These are phyloP conservation scores for Dentipellis sp. DNA, from an alignment of 768 basidiomycete species.

Conservation along the genomic window DNA sequence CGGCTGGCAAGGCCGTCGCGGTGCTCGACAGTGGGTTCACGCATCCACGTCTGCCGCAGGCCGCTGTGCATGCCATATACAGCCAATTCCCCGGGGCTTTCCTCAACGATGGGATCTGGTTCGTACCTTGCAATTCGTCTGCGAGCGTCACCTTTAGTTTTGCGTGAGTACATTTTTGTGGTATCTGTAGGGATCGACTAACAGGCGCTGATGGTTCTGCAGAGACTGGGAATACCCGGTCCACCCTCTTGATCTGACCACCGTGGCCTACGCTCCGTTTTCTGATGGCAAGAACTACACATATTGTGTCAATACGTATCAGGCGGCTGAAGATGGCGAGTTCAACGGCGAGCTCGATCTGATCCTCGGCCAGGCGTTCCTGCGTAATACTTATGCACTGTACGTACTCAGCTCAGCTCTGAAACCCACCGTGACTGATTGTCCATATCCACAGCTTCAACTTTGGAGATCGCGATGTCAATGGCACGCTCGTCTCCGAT, in stretches of 20 bases:
- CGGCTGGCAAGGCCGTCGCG: background rate
- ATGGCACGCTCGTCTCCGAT: background rate
- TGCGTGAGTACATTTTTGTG: background rate
- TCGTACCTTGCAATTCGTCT: background rate
- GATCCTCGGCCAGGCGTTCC: background rate
- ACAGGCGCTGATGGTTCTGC: background rate
- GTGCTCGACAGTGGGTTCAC: background rate
- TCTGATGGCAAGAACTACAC: background rate
- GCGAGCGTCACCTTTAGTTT: background rate
- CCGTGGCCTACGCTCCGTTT: background rate
- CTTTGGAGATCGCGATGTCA: background rate
- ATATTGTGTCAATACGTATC: background rate
- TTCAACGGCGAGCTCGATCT: background rate
- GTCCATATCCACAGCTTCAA: background rate
- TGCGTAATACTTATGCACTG: background rate
- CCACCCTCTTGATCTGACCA: background rate
- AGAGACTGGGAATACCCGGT: background rate
- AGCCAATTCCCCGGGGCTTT: background rate
- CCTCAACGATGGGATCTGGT: background rate
- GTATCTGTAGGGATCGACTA: background rate
- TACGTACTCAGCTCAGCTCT: background rate
- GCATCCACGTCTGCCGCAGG: background rate
- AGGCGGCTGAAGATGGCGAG: background rate
- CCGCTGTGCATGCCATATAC: background rate
- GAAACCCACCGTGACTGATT: background rate